Conservation (phyloP, 495 filamentous ascomycete species). For the Penicillium bovifimosum region DNA sequence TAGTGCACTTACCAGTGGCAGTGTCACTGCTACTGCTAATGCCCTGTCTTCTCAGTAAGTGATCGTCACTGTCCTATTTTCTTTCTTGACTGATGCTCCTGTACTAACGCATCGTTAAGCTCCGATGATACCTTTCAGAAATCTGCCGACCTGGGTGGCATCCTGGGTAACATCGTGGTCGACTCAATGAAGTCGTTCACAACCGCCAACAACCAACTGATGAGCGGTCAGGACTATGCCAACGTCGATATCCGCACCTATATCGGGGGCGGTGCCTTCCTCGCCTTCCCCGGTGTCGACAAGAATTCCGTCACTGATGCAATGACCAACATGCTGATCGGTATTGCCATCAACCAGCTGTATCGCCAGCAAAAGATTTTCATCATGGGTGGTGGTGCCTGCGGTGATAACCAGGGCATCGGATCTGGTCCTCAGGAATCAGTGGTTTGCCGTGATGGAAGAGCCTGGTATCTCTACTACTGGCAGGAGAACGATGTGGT, state of each 20-base stretch:
- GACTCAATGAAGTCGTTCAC: slow-evolving; percentile 19
- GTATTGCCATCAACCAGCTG: slow-evolving; percentile 20
- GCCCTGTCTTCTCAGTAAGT: slow-evolving; percentile 8
- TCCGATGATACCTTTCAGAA: slow-evolving; percentile 20
- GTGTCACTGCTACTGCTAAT: background rate
- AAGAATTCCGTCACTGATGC: slow-evolving; percentile 17
- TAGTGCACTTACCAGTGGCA: slow-evolving; percentile 4
- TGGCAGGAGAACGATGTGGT: slow-evolving; percentile 20
- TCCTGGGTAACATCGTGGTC: slow-evolving; percentile 16
- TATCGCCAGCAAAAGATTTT: slow-evolving; percentile 23
- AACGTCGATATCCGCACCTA: slow-evolving; percentile 23
- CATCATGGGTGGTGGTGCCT: slow-evolving; percentile 27
- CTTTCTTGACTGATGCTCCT: no score
- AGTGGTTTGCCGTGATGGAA: slow-evolving; percentile 17
- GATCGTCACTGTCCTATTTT: no score
- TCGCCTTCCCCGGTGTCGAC: slow-evolving; percentile 19
- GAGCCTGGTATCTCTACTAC: slow-evolving; percentile 29
- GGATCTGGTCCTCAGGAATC: slow-evolving; percentile 17
- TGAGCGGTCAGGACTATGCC: slow-evolving; percentile 20
- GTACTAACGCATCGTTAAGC: slow-evolving; percentile 5
- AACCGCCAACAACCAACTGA: slow-evolving; percentile 21
- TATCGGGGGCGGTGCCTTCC: slow-evolving; percentile 17
- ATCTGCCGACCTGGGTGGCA: slow-evolving; percentile 23
- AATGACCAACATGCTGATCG: slow-evolving; percentile 20
- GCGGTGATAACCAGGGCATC: slow-evolving; percentile 23